phyloP scores from a whole-genome alignment of 768 basidiomycete species.

The Kwoniella newhampshirensis region DNA sequence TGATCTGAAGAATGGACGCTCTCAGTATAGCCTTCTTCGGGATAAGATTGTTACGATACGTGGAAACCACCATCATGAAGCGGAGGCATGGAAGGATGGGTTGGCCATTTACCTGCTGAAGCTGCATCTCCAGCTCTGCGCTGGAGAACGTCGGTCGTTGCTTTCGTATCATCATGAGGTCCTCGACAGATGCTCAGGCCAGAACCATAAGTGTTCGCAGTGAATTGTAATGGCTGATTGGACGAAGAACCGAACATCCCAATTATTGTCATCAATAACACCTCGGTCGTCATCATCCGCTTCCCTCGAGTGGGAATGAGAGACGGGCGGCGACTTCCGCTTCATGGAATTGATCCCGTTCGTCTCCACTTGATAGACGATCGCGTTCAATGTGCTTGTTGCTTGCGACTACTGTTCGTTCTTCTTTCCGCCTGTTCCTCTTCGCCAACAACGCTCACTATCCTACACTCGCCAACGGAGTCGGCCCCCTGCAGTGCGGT shows the following conservation, averaged over 20 bases:
- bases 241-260: too few relatives aligned
- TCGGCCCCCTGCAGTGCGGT: too few relatives aligned
- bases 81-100: background rate
- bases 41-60: background rate
- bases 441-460: too few relatives aligned
- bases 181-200: too few relatives aligned
- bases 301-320: background rate
- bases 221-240: too few relatives aligned
- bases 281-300: constrained; percentile 1
- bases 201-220: too few relatives aligned
- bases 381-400: background rate
- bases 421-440: too few relatives aligned
- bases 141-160: constrained; percentile 44
- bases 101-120: constrained; percentile 40
- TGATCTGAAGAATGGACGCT: constrained; percentile 23
- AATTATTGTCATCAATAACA: background rate
- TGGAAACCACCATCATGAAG: background rate
- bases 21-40: too few relatives aligned
- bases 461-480: too few relatives aligned
- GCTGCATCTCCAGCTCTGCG: constrained; percentile 51
- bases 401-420: too few relatives aligned
- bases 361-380: too few relatives aligned
- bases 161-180: constrained; percentile 33
- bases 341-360: background rate
- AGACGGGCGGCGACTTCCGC: constrained; percentile 4